These are phyloP conservation scores for Malus fusca DNA, from an alignment of 306 rosid species.

Conservation along the genomic window DNA sequence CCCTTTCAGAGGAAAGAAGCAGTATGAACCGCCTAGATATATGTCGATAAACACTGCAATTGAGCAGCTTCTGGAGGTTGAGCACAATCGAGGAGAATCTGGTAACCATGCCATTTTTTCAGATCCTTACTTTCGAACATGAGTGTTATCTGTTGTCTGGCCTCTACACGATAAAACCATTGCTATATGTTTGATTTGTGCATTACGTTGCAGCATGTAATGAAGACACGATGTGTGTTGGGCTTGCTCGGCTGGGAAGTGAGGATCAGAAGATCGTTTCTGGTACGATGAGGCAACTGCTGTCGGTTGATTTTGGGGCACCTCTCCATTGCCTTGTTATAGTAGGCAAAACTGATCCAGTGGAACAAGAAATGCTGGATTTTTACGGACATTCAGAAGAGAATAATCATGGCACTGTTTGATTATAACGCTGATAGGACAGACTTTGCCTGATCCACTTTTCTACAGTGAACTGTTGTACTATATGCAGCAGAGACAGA, in stretches of 20 bases:
- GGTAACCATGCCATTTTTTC: constrained; percentile 30
- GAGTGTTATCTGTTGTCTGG: neutral
- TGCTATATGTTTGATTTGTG: neutral
- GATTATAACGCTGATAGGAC: neutral
- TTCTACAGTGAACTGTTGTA: neutral
- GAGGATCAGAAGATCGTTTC: constrained; percentile 72
- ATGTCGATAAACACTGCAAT: constrained; percentile 82
- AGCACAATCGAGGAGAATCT: constrained; percentile 46
- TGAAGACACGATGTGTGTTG: constrained; percentile 71
- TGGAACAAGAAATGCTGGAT: constrained; percentile 87
- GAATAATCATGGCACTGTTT: neutral
- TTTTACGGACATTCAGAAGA: constrained; percentile 38
- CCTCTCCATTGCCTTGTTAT: constrained; percentile 96
- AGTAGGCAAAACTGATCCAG: constrained; percentile 74
- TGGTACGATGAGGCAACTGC: constrained; percentile 70
- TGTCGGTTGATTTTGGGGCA: constrained; percentile 61
- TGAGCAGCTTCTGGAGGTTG: constrained; percentile 86
- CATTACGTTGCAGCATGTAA: constrained; percentile 47
- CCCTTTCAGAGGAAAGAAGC: constrained; percentile 64
- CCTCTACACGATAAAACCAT: neutral
- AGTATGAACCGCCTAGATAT: constrained; percentile 79
- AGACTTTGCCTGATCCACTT: neutral
- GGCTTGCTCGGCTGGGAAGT: constrained; percentile 85
- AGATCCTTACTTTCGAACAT: neutral
- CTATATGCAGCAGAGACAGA: neutral